Percentiles rank a stretch among this genome's conserved stretches.
Evolutionary conservation across 164 flowering plant species (phyloP).

Genomic region (Hamamelis virginiana): DNA sequence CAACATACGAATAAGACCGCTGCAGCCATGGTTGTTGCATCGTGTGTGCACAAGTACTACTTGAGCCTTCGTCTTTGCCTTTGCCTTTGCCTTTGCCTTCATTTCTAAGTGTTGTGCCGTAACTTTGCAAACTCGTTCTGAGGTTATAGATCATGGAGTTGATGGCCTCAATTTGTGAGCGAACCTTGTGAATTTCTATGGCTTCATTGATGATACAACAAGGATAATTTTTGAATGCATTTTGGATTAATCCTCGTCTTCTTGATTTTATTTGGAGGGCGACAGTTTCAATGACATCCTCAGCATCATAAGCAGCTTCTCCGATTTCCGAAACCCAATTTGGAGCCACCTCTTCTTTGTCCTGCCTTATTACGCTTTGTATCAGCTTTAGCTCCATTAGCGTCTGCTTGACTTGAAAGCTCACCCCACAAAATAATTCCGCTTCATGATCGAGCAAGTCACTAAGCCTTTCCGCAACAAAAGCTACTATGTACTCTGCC

Average conservation of each 20-base stretch:
- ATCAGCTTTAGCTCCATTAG: slow-evolving; percentile 18
- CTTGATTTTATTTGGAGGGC: slow-evolving; percentile 3
- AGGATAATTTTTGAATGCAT: neutral
- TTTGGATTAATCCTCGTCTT: neutral
- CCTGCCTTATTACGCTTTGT: slow-evolving; percentile 24
- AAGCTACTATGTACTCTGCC: slow-evolving; percentile 13
- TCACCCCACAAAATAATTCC: neutral
- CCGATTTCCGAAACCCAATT: slow-evolving; percentile 30
- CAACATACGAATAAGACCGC: slow-evolving; percentile 1
- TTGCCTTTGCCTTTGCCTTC: neutral
- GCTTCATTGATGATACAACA: neutral
- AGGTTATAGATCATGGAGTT: slow-evolving; percentile 10
- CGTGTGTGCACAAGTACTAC: neutral
- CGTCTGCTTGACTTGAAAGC: neutral
- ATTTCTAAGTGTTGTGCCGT: slow-evolving; percentile 1
- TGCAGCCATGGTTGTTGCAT: neutral
- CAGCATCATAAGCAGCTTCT: slow-evolving; percentile 27
- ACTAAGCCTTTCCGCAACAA: slow-evolving; percentile 1
- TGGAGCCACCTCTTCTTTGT: slow-evolving; percentile 7
- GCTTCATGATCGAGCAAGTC: slow-evolving; percentile 13
- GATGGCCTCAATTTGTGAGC: slow-evolving; percentile 9
- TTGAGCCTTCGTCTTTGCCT: neutral
- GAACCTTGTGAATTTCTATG: neutral
- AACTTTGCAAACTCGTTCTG: neutral
- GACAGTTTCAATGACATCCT: slow-evolving; percentile 25